These are phyloP conservation scores for Passalora sequoiae DNA, from an alignment of 2,329 filamentous ascomycete genomes.

Conservation along the genomic window DNA sequence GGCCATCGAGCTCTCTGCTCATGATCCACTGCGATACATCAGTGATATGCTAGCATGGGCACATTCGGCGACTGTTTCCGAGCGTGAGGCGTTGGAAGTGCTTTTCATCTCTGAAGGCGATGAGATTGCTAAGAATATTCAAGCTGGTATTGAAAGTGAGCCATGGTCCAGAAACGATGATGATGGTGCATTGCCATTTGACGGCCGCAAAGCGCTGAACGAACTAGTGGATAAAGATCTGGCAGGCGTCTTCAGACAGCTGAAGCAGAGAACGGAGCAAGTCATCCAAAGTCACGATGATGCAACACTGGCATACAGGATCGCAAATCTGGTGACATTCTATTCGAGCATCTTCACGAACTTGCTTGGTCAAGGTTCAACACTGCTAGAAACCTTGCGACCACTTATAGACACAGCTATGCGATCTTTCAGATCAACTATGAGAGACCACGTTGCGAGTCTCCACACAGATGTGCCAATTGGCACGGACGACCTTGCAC, in stretches of 20 bases:
- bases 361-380: slow-evolving; percentile 64
- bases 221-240: slow-evolving; percentile 84
- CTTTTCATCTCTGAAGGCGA: slow-evolving; percentile 88
- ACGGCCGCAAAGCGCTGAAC: slow-evolving; percentile 74
- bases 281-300: slow-evolving; percentile 91
- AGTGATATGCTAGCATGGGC: slow-evolving; percentile 98
- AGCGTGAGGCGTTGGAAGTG: slow-evolving; percentile 84
- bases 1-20: slow-evolving; percentile 88
- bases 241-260: slow-evolving; percentile 70
- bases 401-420: slow-evolving; percentile 71
- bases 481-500: slow-evolving; percentile 66
- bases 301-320: slow-evolving; percentile 78
- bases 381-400: slow-evolving; percentile 63
- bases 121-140: slow-evolving; percentile 76
- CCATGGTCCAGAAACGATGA: slow-evolving; percentile 62
- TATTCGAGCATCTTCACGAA: slow-evolving; percentile 81
- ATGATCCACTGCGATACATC: slow-evolving; percentile 85
- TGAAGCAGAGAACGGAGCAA: slow-evolving; percentile 86
- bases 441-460: slow-evolving; percentile 72
- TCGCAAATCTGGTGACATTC: slow-evolving; percentile 83
- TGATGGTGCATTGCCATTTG: slow-evolving; percentile 54
- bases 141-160: slow-evolving; percentile 74
- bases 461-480: slow-evolving; percentile 68
- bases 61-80: slow-evolving; percentile 88
- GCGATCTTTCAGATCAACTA: slow-evolving; percentile 73